Conservation (phyloP, 495 filamentous ascomycete genomes). For the Aspergillus saccharolyticus region DNA sequence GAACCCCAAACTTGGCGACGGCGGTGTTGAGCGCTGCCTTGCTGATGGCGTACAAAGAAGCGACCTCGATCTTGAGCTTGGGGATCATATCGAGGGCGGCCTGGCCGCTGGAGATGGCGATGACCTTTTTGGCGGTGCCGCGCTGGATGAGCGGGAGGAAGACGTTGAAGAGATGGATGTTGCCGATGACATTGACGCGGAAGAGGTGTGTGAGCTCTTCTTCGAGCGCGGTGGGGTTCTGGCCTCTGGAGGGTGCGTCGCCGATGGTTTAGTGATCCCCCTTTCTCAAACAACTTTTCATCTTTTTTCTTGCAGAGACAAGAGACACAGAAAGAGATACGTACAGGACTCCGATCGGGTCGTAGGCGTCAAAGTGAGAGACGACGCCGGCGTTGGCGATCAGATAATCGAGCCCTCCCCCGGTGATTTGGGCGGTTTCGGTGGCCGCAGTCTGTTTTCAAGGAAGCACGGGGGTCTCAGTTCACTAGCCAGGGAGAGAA, state of each 20-base stretch:
- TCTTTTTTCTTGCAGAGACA: no score
- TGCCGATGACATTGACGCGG: constrained; percentile 41
- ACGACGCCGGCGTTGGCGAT: neutral
- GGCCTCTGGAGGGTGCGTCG: neutral
- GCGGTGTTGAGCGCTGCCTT: constrained; percentile 45
- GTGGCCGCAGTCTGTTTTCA: neutral
- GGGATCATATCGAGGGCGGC: constrained; percentile 44
- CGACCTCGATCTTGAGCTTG: constrained; percentile 22
- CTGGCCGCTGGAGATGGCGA: constrained; percentile 46
- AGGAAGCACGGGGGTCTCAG: no score
- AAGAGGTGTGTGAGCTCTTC: constrained; percentile 11
- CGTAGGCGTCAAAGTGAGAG: neutral
- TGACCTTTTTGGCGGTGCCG: constrained; percentile 51
- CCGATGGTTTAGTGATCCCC: no score
- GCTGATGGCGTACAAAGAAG: constrained; percentile 29
- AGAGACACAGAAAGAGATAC: no score
- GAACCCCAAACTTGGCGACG: constrained; percentile 45
- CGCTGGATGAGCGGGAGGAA: constrained; percentile 49
- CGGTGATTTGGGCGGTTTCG: neutral
- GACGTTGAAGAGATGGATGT: constrained; percentile 48
- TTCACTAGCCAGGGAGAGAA: neutral
- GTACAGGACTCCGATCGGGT: neutral
- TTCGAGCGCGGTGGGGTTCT: neutral
- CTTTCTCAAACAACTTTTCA: no score
- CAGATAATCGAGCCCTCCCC: neutral